These are phyloP conservation scores for Suillus ampliporus DNA, from an alignment of 768 basidiomycete species.

Conservation along the genomic window DNA sequence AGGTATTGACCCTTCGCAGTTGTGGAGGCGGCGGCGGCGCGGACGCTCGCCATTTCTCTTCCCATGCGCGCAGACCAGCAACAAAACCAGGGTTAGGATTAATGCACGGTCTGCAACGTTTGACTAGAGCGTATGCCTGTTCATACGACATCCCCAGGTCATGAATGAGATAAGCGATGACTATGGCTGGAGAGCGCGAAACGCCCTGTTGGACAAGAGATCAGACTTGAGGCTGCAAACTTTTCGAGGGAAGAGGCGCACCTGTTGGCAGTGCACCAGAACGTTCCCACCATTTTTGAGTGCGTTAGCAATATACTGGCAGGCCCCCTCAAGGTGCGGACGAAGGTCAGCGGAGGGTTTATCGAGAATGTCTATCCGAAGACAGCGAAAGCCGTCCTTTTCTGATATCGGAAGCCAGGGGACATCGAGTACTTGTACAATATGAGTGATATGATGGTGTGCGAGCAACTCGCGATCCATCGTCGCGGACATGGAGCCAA, in stretches of 20 bases:
- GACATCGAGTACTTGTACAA: constrained; percentile 71
- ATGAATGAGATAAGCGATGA: constrained; percentile 83
- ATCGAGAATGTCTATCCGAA: constrained; percentile 74
- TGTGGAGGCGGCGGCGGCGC: constrained; percentile 23
- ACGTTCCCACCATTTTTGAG: constrained; percentile 67
- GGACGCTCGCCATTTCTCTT: constrained; percentile 39
- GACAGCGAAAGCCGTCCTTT: constrained; percentile 54
- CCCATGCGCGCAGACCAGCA: constrained; percentile 62
- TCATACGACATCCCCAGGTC: constrained; percentile 77
- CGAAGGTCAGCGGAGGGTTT: constrained; percentile 62
- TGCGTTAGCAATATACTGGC: constrained; percentile 66
- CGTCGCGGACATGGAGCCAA: constrained; percentile 68
- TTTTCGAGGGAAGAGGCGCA: constrained; percentile 35
- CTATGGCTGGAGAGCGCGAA: constrained; percentile 76
- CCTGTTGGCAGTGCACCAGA: constrained; percentile 85
- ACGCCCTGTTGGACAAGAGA: constrained; percentile 56
- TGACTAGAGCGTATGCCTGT: constrained; percentile 61
- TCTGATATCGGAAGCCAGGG: constrained; percentile 62
- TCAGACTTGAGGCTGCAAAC: background rate
- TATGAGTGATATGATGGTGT: constrained; percentile 55
- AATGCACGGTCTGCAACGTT: constrained; percentile 70
- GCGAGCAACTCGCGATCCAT: constrained; percentile 60
- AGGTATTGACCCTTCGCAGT: constrained; percentile 36
- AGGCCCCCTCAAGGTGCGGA: constrained; percentile 72
- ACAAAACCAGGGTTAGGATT: constrained; percentile 85